These are phyloP conservation scores for Davidsoniella virescens DNA, from an alignment of 2,329 filamentous ascomycete species.

Conservation along the genomic window DNA sequence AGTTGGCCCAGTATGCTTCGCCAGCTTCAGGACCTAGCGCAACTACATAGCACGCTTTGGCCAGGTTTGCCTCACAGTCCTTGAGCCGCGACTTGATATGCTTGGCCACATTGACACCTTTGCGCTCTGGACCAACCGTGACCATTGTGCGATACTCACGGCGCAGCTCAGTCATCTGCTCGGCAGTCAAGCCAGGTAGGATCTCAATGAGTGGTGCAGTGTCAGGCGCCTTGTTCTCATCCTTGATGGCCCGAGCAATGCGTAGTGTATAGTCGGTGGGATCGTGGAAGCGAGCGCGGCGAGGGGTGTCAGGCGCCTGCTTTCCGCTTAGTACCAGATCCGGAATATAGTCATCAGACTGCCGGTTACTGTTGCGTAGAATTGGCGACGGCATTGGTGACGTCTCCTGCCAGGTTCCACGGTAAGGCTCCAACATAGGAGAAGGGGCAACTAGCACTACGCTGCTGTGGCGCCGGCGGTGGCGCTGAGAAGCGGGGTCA, in stretches of 20 bases:
- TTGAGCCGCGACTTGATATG: slow-evolving; percentile 66
- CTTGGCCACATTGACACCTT: slow-evolving; percentile 72
- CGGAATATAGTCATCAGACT: slow-evolving; percentile 10
- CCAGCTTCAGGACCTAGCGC: slow-evolving; percentile 82
- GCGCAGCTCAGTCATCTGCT: slow-evolving; percentile 77
- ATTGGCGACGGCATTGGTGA: slow-evolving; percentile 87
- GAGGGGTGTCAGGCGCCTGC: slow-evolving; percentile 13
- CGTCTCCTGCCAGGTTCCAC: slow-evolving; percentile 83
- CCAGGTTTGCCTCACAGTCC: slow-evolving; percentile 57
- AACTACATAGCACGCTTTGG: slow-evolving; percentile 81
- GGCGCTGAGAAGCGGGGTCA: slow-evolving; percentile 17
- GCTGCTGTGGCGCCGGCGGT: slow-evolving; percentile 20
- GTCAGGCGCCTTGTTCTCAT: slow-evolving; percentile 46
- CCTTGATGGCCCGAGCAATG: slow-evolving; percentile 59
- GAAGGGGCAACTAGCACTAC: slow-evolving; percentile 42
- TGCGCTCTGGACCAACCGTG: slow-evolving; percentile 56
- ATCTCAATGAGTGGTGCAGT: slow-evolving; percentile 63
- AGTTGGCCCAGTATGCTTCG: slow-evolving; percentile 96
- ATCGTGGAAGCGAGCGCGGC: slow-evolving; percentile 69
- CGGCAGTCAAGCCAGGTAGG: slow-evolving; percentile 66
- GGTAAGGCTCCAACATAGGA: slow-evolving; percentile 80
- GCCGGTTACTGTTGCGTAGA: slow-evolving; percentile 18
- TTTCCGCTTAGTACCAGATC: slow-evolving; percentile 29
- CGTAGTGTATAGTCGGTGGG: slow-evolving; percentile 61
- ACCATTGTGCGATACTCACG: slow-evolving; percentile 79